phyloP scores from a whole-genome alignment of 2,329 filamentous ascomycete species.

The Xylaria sp. region DNA sequence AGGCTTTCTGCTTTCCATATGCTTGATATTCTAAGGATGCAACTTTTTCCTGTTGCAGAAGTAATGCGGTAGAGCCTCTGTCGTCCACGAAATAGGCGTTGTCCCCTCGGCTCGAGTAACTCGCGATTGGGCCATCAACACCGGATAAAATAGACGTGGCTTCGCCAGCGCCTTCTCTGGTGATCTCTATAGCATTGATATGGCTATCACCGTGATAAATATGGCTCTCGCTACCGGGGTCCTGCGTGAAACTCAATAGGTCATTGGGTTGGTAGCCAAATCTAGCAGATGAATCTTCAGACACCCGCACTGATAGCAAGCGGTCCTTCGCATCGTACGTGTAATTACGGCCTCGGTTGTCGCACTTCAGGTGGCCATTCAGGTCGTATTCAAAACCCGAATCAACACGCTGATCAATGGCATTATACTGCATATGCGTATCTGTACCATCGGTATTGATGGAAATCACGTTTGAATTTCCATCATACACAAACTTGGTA shows the following conservation, averaged over 20 bases:
- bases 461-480: constrained; percentile 10
- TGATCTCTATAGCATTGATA: not conserved
- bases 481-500: constrained; percentile 2
- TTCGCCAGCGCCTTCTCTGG: not conserved
- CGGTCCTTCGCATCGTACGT: constrained; percentile 10
- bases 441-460: not conserved
- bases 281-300: too few relatives aligned
- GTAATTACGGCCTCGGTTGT: not conserved
- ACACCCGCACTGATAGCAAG: constrained; percentile 8
- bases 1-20: constrained; percentile 1
- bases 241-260: not conserved
- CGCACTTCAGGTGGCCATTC: not conserved
- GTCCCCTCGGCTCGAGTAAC: not conserved
- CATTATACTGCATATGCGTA: constrained; percentile 5
- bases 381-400: constrained; percentile 5
- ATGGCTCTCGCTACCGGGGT: not conserved
- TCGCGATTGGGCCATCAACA: not conserved
- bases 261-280: constrained; percentile 9
- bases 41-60: not conserved
- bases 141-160: not conserved
- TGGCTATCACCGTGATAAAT: not conserved
- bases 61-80: not conserved
- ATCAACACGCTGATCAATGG: constrained; percentile 9
- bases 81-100: not conserved
- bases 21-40: not conserved